A percentile compares a stretch with the other conserved stretches of the same genome.
Conservation (phyloP, 768 basidiomycete species). For the Phlebiopsis flavidoalba region DNA sequence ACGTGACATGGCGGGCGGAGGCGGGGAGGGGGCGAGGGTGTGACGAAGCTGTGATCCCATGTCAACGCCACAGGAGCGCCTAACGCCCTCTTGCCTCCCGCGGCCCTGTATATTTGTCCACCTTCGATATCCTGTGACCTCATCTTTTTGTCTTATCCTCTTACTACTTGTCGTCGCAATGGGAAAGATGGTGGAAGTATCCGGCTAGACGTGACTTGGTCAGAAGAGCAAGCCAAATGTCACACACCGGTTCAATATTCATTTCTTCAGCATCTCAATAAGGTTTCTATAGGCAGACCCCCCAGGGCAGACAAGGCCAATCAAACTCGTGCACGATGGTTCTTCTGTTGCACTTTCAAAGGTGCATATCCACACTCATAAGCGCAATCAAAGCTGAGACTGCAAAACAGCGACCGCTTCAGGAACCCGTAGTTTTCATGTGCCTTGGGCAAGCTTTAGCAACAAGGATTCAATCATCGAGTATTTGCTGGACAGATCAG, state of each 20-base stretch:
- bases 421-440: constrained; percentile 90
- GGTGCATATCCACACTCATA: constrained; percentile 36
- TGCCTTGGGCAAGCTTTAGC: constrained; percentile 88
- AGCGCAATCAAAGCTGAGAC: background rate
- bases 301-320: constrained; percentile 91
- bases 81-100: background rate
- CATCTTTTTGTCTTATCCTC: background rate
- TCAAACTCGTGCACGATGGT: constrained; percentile 82
- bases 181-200: constrained; percentile 91
- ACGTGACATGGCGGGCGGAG: no score
- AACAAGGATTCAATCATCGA: constrained; percentile 95
- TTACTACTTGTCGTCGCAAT: constrained; percentile 31
- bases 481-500: constrained; percentile 75
- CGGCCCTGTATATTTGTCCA: background rate
- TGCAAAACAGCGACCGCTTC: constrained; percentile 60
- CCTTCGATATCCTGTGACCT: background rate
- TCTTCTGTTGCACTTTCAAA: constrained; percentile 95
- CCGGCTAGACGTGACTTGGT: constrained; percentile 78
- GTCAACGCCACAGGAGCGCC: background rate
- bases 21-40: no score
- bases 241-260: background rate
- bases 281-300: constrained; percentile 52
- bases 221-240: constrained; percentile 67
- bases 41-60: background rate
- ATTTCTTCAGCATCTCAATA: background rate